Base-by-base conservation (phyloP, 495 filamentous ascomycete genomes). In the Penicillium angulare region DNA sequence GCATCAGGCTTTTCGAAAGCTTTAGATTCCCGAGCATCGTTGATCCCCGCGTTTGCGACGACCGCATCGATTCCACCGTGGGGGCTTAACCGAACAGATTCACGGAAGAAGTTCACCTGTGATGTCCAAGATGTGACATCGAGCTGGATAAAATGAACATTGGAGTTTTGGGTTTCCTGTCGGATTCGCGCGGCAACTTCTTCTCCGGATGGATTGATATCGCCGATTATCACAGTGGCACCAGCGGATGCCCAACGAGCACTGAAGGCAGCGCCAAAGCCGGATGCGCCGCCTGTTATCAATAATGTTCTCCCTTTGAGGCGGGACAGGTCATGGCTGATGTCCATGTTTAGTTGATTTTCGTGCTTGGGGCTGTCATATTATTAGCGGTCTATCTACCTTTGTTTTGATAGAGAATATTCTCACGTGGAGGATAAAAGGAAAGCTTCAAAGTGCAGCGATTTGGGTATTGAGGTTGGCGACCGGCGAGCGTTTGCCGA, bases 91-190 rank as follows among this genome's bases (percentile, higher is more conserved):
- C 18, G 21, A 5, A 52, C 20, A 22, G 49, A 17, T 32, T 52
- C 41, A 23, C 49, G 49, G 22, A 52, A 52, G 22, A 52, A 52
- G 21, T 52, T 52, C 18, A 52, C 41, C 32, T 52, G 49, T 2
- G 49, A 52, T 32, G 40, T 45, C 49, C 49, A 52, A 17, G 49
- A 52, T 31, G 49, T 52, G 41, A 52, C 49, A 16, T 52, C 49
- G n/a, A 52, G n/a, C 20, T 52, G 41, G 13, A 52, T 45, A 31
- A 52, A 52, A 40, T 52, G 41, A 31, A 52, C 49, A 39, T 52
- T 52, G 8, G n/a, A n/a, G 16, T 52, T 52, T 18, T 45, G 41
- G 39, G 49, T 31, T 8, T 45, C 49, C 32, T 45, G 31, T 9
- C 49, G 49, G 16, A 52, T 52, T 39, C 22, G 49, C 16, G 49